Percentiles rank a stretch among this genome's conserved stretches.
These are phyloP conservation scores for Lachnellula willkommii DNA, from an alignment of 2,329 filamentous ascomycete genomes.

Conservation along the genomic window DNA sequence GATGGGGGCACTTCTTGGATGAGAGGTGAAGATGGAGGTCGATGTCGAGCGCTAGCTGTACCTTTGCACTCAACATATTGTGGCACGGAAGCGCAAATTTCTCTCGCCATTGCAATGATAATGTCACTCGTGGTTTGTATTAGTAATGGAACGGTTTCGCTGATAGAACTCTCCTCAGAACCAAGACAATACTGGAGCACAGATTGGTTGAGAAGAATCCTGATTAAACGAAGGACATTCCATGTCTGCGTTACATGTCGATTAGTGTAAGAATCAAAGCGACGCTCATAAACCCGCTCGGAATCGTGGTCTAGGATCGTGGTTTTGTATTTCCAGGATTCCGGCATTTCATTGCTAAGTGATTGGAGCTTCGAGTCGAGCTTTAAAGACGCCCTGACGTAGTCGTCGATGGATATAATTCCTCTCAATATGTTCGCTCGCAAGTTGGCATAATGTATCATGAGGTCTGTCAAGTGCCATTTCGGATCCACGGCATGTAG, in stretches of 20 bases:
- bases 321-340: neutral
- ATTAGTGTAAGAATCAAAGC: neutral
- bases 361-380: neutral
- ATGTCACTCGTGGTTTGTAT: neutral
- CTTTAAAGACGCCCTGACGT: neutral
- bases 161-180: neutral
- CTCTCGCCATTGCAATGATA: neutral
- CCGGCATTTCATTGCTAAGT: neutral
- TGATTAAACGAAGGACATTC: constrained; percentile 1
- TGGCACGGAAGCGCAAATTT: neutral
- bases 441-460: neutral
- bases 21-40: neutral
- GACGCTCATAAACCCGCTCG: neutral
- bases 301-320: neutral
- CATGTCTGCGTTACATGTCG: neutral
- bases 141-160: neutral
- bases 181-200: neutral
- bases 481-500: neutral
- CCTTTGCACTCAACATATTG: neutral
- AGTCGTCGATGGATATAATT: neutral
- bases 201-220: neutral
- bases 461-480: neutral
- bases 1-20: neutral
- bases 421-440: neutral
- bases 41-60: too few species aligned